Conservation (phyloP, 2,329 filamentous ascomycete species). For the Fusarium sp. region DNA sequence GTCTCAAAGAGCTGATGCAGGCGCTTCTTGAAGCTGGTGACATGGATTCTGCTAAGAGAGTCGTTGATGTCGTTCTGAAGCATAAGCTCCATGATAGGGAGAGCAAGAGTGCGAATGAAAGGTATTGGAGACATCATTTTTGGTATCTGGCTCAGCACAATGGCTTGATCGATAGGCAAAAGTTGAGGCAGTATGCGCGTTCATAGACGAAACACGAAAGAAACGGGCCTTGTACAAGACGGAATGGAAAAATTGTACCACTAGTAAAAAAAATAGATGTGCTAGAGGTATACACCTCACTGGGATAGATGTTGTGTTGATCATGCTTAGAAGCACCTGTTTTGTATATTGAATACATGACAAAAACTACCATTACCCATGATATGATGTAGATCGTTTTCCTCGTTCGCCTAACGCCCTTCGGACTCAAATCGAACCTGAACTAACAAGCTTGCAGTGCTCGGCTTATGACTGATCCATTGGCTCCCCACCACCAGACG, state of each 20-base stretch:
- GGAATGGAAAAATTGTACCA: conserved; percentile 7
- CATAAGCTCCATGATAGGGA: conserved; percentile 45
- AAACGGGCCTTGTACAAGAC: background rate
- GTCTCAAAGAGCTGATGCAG: conserved; percentile 59
- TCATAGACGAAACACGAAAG: background rate
- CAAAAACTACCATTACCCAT: conserved; percentile 4
- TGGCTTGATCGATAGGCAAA: conserved; percentile 52
- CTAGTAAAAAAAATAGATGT: conserved; percentile 14
- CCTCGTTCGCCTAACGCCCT: conserved; percentile 32
- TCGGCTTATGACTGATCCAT: conserved; percentile 49
- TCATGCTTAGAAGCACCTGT: conserved; percentile 14
- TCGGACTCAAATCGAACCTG: background rate
- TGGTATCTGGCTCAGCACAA: conserved; percentile 61
- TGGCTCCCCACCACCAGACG: conserved; percentile 29
- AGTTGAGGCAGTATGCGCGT: conserved; percentile 8
- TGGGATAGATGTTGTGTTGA: conserved; percentile 22
- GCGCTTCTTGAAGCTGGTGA: conserved; percentile 47
- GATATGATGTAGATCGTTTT: conserved; percentile 4
- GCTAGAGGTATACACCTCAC: conserved; percentile 41
- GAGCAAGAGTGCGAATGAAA: conserved; percentile 34
- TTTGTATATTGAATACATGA: conserved; percentile 30
- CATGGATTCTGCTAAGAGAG: conserved; percentile 47
- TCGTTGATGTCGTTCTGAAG: conserved; percentile 51
- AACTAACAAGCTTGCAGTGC: background rate
- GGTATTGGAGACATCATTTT: conserved; percentile 63